Percentiles rank a stretch among this genome's conserved stretches.
These are phyloP conservation scores for Knufia fluminis DNA, from an alignment of 2,329 filamentous ascomycete genomes.

Conservation along the genomic window DNA sequence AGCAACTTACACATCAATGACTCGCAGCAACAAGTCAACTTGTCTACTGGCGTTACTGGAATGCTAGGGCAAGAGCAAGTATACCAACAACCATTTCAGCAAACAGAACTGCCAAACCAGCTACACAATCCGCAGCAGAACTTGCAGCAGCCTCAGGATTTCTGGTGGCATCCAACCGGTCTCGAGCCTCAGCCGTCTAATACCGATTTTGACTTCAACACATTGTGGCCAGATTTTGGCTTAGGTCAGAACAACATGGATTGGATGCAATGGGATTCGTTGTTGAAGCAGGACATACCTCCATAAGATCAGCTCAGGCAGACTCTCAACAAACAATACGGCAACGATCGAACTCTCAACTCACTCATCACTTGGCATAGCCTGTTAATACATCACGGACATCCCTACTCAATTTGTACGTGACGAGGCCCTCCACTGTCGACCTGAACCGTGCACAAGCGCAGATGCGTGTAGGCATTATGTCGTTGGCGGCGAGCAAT, in stretches of 20 bases:
- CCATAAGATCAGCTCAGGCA: neutral
- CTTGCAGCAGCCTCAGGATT: neutral
- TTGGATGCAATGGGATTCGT: constrained; percentile 19
- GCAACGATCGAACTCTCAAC: too few species aligned
- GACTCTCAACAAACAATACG: too few species aligned
- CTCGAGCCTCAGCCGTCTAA: constrained; percentile 13
- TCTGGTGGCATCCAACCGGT: neutral
- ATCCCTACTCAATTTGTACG: too few species aligned
- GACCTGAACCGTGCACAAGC: too few species aligned
- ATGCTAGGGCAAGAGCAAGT: neutral
- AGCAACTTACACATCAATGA: neutral
- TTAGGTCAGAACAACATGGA: constrained; percentile 12
- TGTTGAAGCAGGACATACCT: constrained; percentile 4
- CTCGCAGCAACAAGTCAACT: constrained; percentile 1
- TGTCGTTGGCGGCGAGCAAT: too few species aligned
- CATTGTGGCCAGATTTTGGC: constrained; percentile 10
- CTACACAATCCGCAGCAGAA: constrained; percentile 6
- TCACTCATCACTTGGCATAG: too few species aligned
- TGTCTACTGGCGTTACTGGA: neutral
- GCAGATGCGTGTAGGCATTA: too few species aligned
- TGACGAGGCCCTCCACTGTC: too few species aligned
- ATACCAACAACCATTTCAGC: constrained; percentile 2
- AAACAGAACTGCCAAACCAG: neutral
- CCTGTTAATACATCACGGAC: too few species aligned
- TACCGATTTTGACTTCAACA: constrained; percentile 14